Evolutionary conservation across 2,329 filamentous ascomycete genomes (phyloP).

Genomic region (Pyrenophora teres): DNA sequence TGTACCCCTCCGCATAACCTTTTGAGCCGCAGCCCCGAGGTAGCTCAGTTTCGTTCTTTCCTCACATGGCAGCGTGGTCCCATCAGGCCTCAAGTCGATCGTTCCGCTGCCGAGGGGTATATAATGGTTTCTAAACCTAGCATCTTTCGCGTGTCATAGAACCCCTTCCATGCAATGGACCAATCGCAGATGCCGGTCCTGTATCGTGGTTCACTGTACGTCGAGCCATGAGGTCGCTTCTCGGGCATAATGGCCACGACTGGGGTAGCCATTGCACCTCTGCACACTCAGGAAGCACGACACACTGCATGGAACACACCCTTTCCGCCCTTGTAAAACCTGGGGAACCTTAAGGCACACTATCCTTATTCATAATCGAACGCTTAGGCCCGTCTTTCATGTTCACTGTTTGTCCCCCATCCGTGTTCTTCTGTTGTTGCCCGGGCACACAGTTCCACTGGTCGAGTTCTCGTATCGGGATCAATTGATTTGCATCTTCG

Average conservation of each 20-base stretch:
- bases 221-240: conserved; percentile 10
- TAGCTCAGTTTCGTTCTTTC: conserved; percentile 1
- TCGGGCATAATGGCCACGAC: conserved; percentile 17
- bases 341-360: conserved; percentile 23
- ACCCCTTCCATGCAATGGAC: neutral
- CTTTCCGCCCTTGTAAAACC: conserved; percentile 24
- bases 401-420: conserved; percentile 14
- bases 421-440: conserved; percentile 7
- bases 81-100: conserved; percentile 6
- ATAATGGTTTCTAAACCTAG: conserved; percentile 15
- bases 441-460: conserved; percentile 6
- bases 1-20: conserved; percentile 7
- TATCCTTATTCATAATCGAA: conserved; percentile 13
- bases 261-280: conserved; percentile 13
- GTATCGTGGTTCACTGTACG: conserved; percentile 5
- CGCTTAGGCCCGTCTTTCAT: conserved; percentile 6
- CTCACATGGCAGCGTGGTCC: conserved; percentile 7
- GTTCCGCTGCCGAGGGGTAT: conserved; percentile 8
- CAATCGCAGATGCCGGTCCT: conserved; percentile 1
- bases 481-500: neutral
- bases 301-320: conserved; percentile 16
- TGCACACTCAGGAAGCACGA: conserved; percentile 19
- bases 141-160: conserved; percentile 1
- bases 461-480: conserved; percentile 2
- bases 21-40: conserved; percentile 4